Evolutionary conservation across 179 eudicot genomes (phyloP).

Genomic region (Monotropa hypopitys): DNA sequence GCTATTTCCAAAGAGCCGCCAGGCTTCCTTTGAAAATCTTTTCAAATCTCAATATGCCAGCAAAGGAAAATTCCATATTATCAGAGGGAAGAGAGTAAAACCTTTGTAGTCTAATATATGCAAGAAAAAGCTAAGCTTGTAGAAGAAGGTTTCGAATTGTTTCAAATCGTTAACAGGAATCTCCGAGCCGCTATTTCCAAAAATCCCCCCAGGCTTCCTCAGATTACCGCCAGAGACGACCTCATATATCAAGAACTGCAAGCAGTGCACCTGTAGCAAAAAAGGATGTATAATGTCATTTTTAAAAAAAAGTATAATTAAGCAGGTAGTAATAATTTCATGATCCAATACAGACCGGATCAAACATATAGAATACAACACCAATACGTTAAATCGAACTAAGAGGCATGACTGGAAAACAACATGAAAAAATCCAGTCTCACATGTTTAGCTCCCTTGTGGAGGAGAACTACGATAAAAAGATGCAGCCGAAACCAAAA

Average conservation of each 20-base stretch:
- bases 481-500: background rate
- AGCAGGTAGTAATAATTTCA: background rate
- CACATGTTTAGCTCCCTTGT: background rate
- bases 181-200: slow-evolving; percentile 84
- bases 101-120: slow-evolving; percentile 92
- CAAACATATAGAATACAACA: background rate
- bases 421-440: background rate
- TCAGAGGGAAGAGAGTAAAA: too few species aligned
- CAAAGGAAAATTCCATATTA: background rate
- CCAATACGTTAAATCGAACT: background rate
- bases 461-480: background rate
- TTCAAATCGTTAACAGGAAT: slow-evolving; percentile 83
- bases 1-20: slow-evolving; percentile 85
- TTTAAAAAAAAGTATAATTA: background rate
- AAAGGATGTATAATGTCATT: background rate
- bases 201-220: slow-evolving; percentile 94
- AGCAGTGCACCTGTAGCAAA: slow-evolving; percentile 73
- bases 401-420: background rate
- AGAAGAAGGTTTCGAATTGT: slow-evolving; percentile 90
- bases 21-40: too few species aligned
- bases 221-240: slow-evolving; percentile 95
- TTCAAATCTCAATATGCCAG: background rate
- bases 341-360: background rate
- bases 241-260: slow-evolving; percentile 95
- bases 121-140: slow-evolving; percentile 90